A percentile compares a stretch with the other conserved stretches of the same genome.
These are phyloP conservation scores for Fusarium incarnatum DNA, from an alignment of 2,329 filamentous ascomycete genomes.

Conservation along the genomic window DNA sequence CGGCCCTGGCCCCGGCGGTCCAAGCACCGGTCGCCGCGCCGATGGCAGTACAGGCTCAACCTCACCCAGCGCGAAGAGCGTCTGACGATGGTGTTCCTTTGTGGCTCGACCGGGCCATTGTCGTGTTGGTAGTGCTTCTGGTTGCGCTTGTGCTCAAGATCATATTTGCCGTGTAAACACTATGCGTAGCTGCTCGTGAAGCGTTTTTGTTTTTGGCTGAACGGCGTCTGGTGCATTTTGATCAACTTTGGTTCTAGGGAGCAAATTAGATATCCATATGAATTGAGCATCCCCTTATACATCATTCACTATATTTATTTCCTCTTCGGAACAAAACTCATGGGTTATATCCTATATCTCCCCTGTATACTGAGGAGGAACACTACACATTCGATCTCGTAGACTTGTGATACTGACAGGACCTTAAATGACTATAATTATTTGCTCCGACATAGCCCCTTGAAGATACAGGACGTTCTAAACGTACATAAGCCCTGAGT, in stretches of 20 bases:
- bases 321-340: no score
- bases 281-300: slow-evolving; percentile 14
- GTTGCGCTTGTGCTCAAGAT: slow-evolving; percentile 75
- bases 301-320: no score
- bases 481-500: rapidly evolving
- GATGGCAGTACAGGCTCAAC: slow-evolving; percentile 26
- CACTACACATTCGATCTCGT: no score
- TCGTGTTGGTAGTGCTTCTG: slow-evolving; percentile 76
- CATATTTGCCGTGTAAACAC: slow-evolving; percentile 50
- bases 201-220: background rate
- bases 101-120: slow-evolving; percentile 87
- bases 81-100: slow-evolving; percentile 66
- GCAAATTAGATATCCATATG: slow-evolving; percentile 43
- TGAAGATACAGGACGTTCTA: no score
- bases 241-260: slow-evolving; percentile 10
- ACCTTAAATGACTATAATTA: no score
- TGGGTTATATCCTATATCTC: background rate
- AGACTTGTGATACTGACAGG: no score
- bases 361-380: no score
- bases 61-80: slow-evolving; percentile 38
- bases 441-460: no score
- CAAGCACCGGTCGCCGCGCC: slow-evolving; percentile 18
- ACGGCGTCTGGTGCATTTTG: slow-evolving; percentile 19
- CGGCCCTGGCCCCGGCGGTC: slow-evolving; percentile 17
- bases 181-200: background rate